A percentile compares a stretch with the other conserved stretches of the same genome.
Evolutionary conservation across 495 filamentous ascomycete genomes (phyloP).

Genomic region (Astrocystis sublimbata): DNA sequence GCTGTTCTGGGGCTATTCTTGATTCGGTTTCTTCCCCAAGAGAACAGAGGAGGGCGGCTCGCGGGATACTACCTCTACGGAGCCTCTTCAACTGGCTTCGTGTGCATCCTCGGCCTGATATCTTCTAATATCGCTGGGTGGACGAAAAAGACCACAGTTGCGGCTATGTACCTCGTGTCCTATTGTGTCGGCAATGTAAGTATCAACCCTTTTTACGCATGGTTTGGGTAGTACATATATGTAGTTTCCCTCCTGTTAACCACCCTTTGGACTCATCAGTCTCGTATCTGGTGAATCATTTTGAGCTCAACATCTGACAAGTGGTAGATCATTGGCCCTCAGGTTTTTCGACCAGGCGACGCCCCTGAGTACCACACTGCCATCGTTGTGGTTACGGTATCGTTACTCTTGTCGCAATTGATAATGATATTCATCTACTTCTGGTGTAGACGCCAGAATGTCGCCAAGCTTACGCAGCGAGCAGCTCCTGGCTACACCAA

Average conservation of each 20-base stretch:
- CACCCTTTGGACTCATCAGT: neutral
- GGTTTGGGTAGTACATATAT: neutral
- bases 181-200: constrained; percentile 65
- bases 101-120: constrained; percentile 59
- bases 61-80: constrained; percentile 67
- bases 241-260: neutral
- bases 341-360: constrained; percentile 35
- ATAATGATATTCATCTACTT: constrained; percentile 62
- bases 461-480: constrained; percentile 56
- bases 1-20: constrained; percentile 62
- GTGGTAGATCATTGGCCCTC: constrained; percentile 43
- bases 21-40: constrained; percentile 63
- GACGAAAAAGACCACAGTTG: constrained; percentile 75
- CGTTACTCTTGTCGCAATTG: constrained; percentile 56
- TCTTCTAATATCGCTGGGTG: constrained; percentile 69
- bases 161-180: constrained; percentile 67
- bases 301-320: neutral
- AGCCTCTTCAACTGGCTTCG: constrained; percentile 59
- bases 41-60: constrained; percentile 59
- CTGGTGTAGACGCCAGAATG: constrained; percentile 63
- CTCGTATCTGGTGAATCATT: neutral
- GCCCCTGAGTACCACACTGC: constrained; percentile 66
- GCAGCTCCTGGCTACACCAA: constrained; percentile 60
- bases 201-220: constrained; percentile 29
- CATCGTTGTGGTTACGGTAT: constrained; percentile 68